A percentile compares a stretch with the other conserved stretches of the same genome.
Evolutionary conservation across 768 basidiomycete genomes (phyloP).

Genomic region (Suillus decipiens): DNA sequence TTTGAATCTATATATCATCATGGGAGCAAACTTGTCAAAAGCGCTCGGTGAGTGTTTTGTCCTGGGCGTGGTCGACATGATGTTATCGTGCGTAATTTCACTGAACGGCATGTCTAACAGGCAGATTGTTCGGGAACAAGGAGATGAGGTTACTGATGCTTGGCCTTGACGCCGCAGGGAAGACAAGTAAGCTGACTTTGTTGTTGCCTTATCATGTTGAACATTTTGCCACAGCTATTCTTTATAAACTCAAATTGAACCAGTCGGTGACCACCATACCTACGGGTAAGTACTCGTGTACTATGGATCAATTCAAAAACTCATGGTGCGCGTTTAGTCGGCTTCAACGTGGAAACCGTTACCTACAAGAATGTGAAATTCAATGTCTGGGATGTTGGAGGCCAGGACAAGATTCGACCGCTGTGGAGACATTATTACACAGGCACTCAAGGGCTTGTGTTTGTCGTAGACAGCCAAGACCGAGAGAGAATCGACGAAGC

Average conservation of each 20-base stretch:
- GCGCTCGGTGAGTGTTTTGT: slow-evolving; percentile 57
- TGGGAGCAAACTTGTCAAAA: slow-evolving; percentile 90
- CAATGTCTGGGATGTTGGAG: slow-evolving; percentile 96
- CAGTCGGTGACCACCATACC: slow-evolving; percentile 99
- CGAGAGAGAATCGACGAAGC: slow-evolving; percentile 96
- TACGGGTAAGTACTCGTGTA: slow-evolving; percentile 58
- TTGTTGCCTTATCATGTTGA: slow-evolving; percentile 16
- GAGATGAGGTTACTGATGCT: slow-evolving; percentile 98
- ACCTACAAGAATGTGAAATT: slow-evolving; percentile 99
- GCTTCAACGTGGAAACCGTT: slow-evolving; percentile 99
- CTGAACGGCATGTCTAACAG: slow-evolving; percentile 40
- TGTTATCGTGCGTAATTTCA: slow-evolving; percentile 11
- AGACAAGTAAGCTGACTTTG: slow-evolving; percentile 76
- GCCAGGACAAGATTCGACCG: slow-evolving; percentile 99
- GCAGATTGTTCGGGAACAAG: slow-evolving; percentile 96
- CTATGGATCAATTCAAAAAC: slow-evolving; percentile 11
- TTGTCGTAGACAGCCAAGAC: slow-evolving; percentile 97
- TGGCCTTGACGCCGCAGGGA: slow-evolving; percentile 96
- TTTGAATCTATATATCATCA: slow-evolving; percentile 38
- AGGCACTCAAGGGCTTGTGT: slow-evolving; percentile 97
- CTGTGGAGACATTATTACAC: slow-evolving; percentile 99
- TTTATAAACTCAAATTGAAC: slow-evolving; percentile 98
- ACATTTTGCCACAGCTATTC: slow-evolving; percentile 65
- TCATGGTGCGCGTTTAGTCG: slow-evolving; percentile 53
- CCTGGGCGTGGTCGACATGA: neutral